Evolutionary conservation across 768 basidiomycete species (phyloP).

Genomic region (Dendrothele bispora): DNA sequence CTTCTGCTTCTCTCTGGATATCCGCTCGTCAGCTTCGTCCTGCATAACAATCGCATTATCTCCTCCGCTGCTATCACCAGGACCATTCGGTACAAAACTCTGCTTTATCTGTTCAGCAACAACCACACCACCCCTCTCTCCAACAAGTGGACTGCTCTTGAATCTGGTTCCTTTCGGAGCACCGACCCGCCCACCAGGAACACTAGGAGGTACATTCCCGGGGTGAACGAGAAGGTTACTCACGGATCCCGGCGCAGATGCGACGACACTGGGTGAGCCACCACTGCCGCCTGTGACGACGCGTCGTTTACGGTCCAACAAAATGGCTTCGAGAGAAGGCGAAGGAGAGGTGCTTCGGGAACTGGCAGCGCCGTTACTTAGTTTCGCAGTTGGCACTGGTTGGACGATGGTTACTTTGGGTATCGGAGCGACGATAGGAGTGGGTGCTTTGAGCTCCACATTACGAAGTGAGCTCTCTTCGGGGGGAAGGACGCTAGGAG

Average conservation of each 20-base stretch:
- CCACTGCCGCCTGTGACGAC: constrained; percentile 23
- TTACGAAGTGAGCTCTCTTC: no score
- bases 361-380: no score
- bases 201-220: constrained; percentile 5
- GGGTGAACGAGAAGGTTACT: constrained; percentile 11
- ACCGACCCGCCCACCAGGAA: constrained; percentile 16
- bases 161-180: constrained; percentile 55
- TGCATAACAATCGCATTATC: constrained; percentile 16
- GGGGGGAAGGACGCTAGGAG: not conserved
- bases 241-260: constrained; percentile 5
- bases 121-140: constrained; percentile 41
- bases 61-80: constrained; percentile 9
- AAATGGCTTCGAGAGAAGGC: constrained; percentile 63
- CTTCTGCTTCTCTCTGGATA: constrained; percentile 34
- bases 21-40: constrained; percentile 24
- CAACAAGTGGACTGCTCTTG: constrained; percentile 71
- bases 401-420: no score
- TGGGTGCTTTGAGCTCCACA: no score
- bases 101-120: constrained; percentile 50
- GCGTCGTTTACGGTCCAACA: constrained; percentile 67
- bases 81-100: constrained; percentile 17
- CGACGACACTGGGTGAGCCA: constrained; percentile 6
- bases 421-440: no score
- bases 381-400: no score
- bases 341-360: constrained; percentile 47